These are phyloP conservation scores for Peronospora tabacina DNA, from an alignment of 352 stramenopile genomes.

Conservation along the genomic window DNA sequence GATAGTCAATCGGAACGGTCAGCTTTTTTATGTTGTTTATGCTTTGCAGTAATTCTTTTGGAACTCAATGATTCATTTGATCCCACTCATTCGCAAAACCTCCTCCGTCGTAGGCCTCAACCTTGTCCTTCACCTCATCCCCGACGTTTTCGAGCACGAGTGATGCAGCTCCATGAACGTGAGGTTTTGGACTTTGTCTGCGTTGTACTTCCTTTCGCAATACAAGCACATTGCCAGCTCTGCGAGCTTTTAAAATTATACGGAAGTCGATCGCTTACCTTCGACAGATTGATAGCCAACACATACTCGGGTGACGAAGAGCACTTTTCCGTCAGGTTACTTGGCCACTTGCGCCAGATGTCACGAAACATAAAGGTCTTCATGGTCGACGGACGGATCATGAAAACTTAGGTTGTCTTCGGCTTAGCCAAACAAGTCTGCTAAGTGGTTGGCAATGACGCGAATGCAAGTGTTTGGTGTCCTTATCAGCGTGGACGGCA, in stretches of 20 bases:
- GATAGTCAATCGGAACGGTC: constrained; percentile 1
- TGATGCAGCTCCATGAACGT: constrained; percentile 21
- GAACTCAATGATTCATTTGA: neutral
- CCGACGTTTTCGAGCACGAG: no score
- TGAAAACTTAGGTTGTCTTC: neutral
- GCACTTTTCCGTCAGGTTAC: constrained; percentile 16
- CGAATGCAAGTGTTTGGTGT: no score
- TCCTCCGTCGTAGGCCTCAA: constrained; percentile 16
- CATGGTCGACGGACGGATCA: constrained; percentile 12
- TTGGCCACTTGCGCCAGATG: constrained; percentile 42
- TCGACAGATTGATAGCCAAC: constrained; percentile 32
- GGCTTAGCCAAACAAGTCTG: no score
- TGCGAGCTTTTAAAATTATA: no score
- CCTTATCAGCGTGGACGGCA: no score
- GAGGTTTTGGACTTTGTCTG: constrained; percentile 4
- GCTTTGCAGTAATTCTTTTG: neutral
- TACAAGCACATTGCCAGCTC: constrained; percentile 34
- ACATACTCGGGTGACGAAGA: constrained; percentile 39
- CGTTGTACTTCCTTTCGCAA: constrained; percentile 15
- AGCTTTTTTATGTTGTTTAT: constrained; percentile 3
- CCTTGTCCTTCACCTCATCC: no score
- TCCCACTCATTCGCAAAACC: no score
- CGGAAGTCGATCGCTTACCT: no score
- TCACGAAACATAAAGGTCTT: constrained; percentile 40
- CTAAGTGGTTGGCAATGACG: no score